Percentiles rank a stretch among this genome's conserved stretches.
phyloP scores from a whole-genome alignment of 2,329 filamentous ascomycete genomes.

The Basipetospora chlamydospora region DNA sequence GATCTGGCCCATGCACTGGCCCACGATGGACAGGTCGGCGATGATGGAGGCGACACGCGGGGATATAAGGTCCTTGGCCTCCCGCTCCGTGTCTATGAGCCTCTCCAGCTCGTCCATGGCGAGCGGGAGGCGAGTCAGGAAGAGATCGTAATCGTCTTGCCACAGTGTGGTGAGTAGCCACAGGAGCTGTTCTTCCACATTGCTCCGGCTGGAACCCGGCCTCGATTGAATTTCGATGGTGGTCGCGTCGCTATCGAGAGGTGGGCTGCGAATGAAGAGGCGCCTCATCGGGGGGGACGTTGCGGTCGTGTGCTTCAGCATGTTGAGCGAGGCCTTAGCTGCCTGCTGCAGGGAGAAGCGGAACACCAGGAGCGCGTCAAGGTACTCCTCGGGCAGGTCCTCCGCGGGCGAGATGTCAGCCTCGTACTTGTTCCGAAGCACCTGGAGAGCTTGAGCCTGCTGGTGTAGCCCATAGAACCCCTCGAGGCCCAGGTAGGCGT shows the following conservation, averaged over 20 bases:
- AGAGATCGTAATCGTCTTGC: slow-evolving; percentile 18
- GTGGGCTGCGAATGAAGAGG: slow-evolving; percentile 17
- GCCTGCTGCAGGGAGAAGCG: slow-evolving; percentile 18
- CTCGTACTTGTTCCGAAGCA: slow-evolving; percentile 19
- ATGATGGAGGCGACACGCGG: slow-evolving; percentile 20
- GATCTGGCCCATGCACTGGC: slow-evolving; percentile 28
- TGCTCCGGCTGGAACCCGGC: slow-evolving; percentile 10
- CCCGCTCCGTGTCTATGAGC: slow-evolving; percentile 21
- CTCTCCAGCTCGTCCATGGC: slow-evolving; percentile 34
- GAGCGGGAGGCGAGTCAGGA: slow-evolving; percentile 17
- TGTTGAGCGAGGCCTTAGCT: slow-evolving; percentile 16
- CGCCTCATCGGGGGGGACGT: slow-evolving; percentile 26
- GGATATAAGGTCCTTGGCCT: slow-evolving; percentile 22
- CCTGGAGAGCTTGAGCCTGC: slow-evolving; percentile 14
- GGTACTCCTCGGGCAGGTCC: slow-evolving; percentile 18
- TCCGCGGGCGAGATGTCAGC: slow-evolving; percentile 15
- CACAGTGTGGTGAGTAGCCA: slow-evolving; percentile 23
- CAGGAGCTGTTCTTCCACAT: slow-evolving; percentile 14
- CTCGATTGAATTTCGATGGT: slow-evolving; percentile 12
- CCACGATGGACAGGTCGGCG: slow-evolving; percentile 29
- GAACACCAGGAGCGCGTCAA: slow-evolving; percentile 24
- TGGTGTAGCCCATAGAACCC: slow-evolving; percentile 22
- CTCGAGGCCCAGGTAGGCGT: slow-evolving; percentile 21
- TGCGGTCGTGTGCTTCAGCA: slow-evolving; percentile 11
- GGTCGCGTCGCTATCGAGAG: slow-evolving; percentile 9